Evolutionary conservation across 495 filamentous ascomycete species (phyloP), one percentile per base, ranked within the genome.

Genomic region (Penicillium odoratum): DNA sequence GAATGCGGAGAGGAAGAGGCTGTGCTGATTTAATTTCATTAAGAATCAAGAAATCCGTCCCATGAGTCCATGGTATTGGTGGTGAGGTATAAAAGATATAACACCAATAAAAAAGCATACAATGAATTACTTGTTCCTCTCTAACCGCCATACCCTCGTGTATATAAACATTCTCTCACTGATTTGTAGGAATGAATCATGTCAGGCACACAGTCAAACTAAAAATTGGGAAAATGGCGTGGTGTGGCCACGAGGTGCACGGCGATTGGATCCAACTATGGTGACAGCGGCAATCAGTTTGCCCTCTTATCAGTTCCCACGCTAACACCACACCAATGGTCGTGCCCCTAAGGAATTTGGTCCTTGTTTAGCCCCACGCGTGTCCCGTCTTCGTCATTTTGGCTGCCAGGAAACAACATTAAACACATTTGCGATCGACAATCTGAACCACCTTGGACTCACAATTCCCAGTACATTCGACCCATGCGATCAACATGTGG

Each of bases 231-330:
- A 13, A 33, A 33, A 55, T 53, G 34, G 51, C 51, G 51, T 53
- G 54, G 34, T 61, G 63, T 69, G 61, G 61, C 66, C 66, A 62
- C 64, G 61, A 67, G 64, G 64, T 55, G 48, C 47, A 59, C 48
- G 28, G 31, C 51, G 55, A 69, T 69, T 69, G 66, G 63, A 53
- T 47, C 53, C 56, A 46, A 36, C 21, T 36, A 65, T 58, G 59
- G 60, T 68, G 66, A 66, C 66, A 69, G 66, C 63, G 66, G 53
- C 53, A 64, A 69, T 67, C 63, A 64, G 53, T 62, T 33, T 57
- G 29, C 57, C 53, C 55, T 64, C 63, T 69, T 69, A 69, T 69
- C 63, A 62, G 42, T n/a, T n/a, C 3, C 28, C 46, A 48, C 46
- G 3, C 26, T 29, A 48, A 26, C 28, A 26, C 11, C 46, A 29